Conservation (phyloP, 768 basidiomycete genomes). For the Pseudohyphozyma bogoriensis region DNA sequence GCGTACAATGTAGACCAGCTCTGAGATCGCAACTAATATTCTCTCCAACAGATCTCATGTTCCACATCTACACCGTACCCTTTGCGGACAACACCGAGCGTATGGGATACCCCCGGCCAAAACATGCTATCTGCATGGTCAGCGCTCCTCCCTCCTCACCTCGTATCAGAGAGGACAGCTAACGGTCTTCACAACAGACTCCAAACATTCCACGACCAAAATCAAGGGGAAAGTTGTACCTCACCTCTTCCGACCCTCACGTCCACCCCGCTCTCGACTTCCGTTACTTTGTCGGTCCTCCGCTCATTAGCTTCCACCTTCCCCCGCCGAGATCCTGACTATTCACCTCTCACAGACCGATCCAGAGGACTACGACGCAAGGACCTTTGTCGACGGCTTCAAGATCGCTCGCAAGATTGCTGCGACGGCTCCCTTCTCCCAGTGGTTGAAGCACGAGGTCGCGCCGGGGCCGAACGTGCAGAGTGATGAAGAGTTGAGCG, state of each 20-base stretch:
- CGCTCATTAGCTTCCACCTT: not conserved
- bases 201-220: conserved; percentile 11
- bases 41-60: conserved; percentile 8
- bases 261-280: conserved; percentile 14
- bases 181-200: not conserved
- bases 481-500: conserved; percentile 7
- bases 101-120: conserved; percentile 1
- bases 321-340: not conserved
- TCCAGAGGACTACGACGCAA: conserved; percentile 4
- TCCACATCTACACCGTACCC: conserved; percentile 1
- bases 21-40: too few relatives aligned
- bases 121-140: conserved; percentile 9
- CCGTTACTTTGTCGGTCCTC: conserved; percentile 8
- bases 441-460: conserved; percentile 1
- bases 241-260: conserved; percentile 10
- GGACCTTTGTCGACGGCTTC: conserved; percentile 7
- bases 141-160: not conserved
- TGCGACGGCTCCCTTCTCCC: not conserved
- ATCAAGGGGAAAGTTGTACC: conserved; percentile 10
- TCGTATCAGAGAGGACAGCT: not conserved
- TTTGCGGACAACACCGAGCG: conserved; percentile 11
- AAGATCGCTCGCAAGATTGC: conserved; percentile 10
- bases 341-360: not conserved
- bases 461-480: not conserved
- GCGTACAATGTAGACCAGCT: not conserved